These are phyloP conservation scores for Hortiboletus rubellus DNA, from an alignment of 1,284 basidiomycete genomes.

Conservation along the genomic window DNA sequence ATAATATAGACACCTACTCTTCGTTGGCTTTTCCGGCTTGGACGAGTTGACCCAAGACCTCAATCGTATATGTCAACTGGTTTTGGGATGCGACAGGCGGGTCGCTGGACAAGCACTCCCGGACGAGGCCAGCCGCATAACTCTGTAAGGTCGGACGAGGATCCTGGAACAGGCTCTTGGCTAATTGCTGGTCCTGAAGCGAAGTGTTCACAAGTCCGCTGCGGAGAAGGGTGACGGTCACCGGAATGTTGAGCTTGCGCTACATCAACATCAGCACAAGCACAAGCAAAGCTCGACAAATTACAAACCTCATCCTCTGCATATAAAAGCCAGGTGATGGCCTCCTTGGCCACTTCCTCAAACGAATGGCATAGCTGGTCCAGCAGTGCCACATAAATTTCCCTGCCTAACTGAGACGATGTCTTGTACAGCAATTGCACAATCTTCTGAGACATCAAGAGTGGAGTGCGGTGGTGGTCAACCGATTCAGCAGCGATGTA, in stretches of 20 bases:
- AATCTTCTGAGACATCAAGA: conserved; percentile 93
- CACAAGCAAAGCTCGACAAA: background rate
- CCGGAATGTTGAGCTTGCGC: conserved; percentile 96
- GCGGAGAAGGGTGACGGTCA: conserved; percentile 86
- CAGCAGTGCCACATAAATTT: conserved; percentile 88
- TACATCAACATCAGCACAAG: conserved; percentile 34
- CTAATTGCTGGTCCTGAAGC: conserved; percentile 89
- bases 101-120: conserved; percentile 82
- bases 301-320: conserved; percentile 88
- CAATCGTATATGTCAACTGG: conserved; percentile 82
- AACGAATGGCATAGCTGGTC: conserved; percentile 89
- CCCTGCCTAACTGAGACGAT: conserved; percentile 77
- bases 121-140: conserved; percentile 83
- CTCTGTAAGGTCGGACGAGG: conserved; percentile 77
- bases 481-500: conserved; percentile 75
- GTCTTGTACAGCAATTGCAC: conserved; percentile 90
- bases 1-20: conserved; percentile 52
- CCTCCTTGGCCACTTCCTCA: conserved; percentile 94
- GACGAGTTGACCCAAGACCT: conserved; percentile 75
- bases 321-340: conserved; percentile 95
- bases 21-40: conserved; percentile 79
- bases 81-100: conserved; percentile 77
- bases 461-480: conserved; percentile 83
- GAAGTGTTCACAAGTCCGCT: conserved; percentile 78
- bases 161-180: conserved; percentile 83